Percentiles rank a stretch among this genome's conserved stretches.
These are phyloP conservation scores for Kregervanrija pseudodelftensis DNA, from an alignment of 805 yeast genomes.

Conservation along the genomic window DNA sequence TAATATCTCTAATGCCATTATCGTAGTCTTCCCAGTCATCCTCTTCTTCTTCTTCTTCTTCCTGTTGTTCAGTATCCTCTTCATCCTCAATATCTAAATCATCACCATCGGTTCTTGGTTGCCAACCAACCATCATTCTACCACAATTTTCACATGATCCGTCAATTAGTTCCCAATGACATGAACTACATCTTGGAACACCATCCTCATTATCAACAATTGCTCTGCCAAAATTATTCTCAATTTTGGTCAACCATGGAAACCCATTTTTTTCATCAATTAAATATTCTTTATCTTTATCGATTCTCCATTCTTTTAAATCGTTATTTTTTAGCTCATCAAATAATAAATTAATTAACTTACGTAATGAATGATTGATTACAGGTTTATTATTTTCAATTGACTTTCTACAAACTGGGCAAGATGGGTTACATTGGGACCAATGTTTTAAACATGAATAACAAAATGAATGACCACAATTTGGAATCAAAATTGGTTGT, in stretches of 20 bases:
- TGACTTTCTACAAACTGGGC: constrained; percentile 59
- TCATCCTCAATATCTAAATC: constrained; percentile 8
- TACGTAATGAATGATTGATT: constrained; percentile 45
- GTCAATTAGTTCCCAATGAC: constrained; percentile 77
- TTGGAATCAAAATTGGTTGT: constrained; percentile 47
- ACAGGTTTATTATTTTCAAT: constrained; percentile 41
- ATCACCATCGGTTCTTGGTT: constrained; percentile 10
- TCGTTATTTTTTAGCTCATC: constrained; percentile 14
- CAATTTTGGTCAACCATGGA: constrained; percentile 42
- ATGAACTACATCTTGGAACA: constrained; percentile 64
- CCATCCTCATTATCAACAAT: constrained; percentile 61
- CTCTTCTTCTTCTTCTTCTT: constrained; percentile 5
- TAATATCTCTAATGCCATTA: constrained; percentile 2
- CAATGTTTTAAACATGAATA: constrained; percentile 59
- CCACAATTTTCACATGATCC: constrained; percentile 65
- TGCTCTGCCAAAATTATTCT: constrained; percentile 42
- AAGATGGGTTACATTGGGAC: constrained; percentile 50
- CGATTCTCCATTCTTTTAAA: constrained; percentile 17
- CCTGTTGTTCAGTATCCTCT: background rate
- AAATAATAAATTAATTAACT: constrained; percentile 35
- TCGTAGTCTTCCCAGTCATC: constrained; percentile 8
- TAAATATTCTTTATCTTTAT: constrained; percentile 30
- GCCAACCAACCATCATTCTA: constrained; percentile 32
- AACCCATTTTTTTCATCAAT: constrained; percentile 27
- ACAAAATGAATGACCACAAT: constrained; percentile 74